These are phyloP conservation scores for Elsinoe australis DNA, from an alignment of 2,329 filamentous ascomycete species.

Conservation along the genomic window DNA sequence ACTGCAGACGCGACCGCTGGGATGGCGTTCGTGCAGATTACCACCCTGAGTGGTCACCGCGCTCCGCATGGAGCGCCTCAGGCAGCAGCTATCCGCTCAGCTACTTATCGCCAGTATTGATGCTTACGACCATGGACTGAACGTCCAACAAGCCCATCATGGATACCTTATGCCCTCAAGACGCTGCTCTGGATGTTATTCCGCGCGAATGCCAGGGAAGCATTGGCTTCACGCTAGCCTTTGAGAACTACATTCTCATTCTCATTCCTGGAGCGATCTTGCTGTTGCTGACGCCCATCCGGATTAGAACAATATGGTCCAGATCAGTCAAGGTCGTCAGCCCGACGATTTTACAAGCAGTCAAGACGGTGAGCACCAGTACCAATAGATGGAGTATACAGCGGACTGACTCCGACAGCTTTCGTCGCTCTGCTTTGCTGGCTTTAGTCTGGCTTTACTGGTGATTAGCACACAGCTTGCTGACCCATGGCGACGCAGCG, in stretches of 20 bases:
- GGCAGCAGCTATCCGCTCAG: slow-evolving; percentile 6
- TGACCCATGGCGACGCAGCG: slow-evolving; percentile 19
- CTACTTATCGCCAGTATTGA: neutral
- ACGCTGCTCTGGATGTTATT: slow-evolving; percentile 6
- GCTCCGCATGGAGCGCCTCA: neutral
- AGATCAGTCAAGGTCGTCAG: slow-evolving; percentile 22
- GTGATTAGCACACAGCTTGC: slow-evolving; percentile 19
- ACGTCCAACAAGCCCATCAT: neutral
- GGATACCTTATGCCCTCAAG: slow-evolving; percentile 11
- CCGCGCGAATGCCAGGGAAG: slow-evolving; percentile 20
- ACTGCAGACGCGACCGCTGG: neutral
- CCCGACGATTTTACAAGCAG: slow-evolving; percentile 22
- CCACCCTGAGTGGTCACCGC: neutral
- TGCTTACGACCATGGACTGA: neutral
- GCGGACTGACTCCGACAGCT: slow-evolving; percentile 10
- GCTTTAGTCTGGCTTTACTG: slow-evolving; percentile 23
- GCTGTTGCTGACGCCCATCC: slow-evolving; percentile 25
- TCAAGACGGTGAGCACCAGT: slow-evolving; percentile 22
- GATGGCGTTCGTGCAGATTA: neutral
- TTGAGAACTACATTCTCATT: slow-evolving; percentile 27
- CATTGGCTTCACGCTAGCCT: slow-evolving; percentile 28
- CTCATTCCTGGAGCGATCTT: slow-evolving; percentile 25
- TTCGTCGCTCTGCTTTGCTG: slow-evolving; percentile 21
- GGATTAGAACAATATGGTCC: slow-evolving; percentile 25
- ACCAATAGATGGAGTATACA: neutral